Evolutionary conservation across 805 yeast genomes (phyloP).

Genomic region (Metschnikowia sp.): DNA sequence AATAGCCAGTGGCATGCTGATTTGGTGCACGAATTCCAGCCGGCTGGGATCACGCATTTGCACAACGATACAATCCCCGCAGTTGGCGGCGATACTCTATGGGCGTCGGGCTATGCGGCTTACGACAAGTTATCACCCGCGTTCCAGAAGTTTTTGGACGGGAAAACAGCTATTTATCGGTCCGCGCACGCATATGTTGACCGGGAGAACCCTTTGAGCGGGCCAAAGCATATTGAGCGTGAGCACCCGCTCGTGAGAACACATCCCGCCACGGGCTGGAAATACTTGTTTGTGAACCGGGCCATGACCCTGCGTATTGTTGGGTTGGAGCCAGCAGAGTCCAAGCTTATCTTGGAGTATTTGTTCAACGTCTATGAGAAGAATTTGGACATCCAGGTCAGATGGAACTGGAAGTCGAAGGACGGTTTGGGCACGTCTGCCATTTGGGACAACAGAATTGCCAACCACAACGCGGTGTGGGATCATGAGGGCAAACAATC

Average conservation of each 20-base stretch:
- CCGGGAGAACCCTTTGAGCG: slow-evolving; percentile 32
- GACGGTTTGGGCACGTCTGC: slow-evolving; percentile 48
- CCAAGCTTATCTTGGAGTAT: slow-evolving; percentile 15
- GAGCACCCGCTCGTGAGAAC: slow-evolving; percentile 32
- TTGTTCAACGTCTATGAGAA: slow-evolving; percentile 17
- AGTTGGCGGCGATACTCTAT: slow-evolving; percentile 56
- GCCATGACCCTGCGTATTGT: slow-evolving; percentile 30
- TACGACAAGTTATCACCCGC: slow-evolving; percentile 54
- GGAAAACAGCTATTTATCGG: slow-evolving; percentile 44
- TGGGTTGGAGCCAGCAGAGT: slow-evolving; percentile 28
- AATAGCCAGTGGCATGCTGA: slow-evolving; percentile 42
- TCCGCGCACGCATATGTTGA: slow-evolving; percentile 40
- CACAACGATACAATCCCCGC: slow-evolving; percentile 49
- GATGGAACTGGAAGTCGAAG: slow-evolving; percentile 19
- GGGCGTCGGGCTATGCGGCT: slow-evolving; percentile 58
- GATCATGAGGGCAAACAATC: slow-evolving; percentile 45
- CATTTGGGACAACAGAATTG: slow-evolving; percentile 58
- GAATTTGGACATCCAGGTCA: slow-evolving; percentile 49
- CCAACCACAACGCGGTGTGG: slow-evolving; percentile 53
- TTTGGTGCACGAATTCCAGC: slow-evolving; percentile 53
- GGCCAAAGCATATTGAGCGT: slow-evolving; percentile 27
- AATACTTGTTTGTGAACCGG: slow-evolving; percentile 28
- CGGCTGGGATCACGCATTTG: slow-evolving; percentile 54
- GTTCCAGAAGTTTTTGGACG: slow-evolving; percentile 49
- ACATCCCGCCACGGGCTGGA: slow-evolving; percentile 35